Conservation (phyloP, 805 yeast species). For the Yarrowia divulgata region DNA sequence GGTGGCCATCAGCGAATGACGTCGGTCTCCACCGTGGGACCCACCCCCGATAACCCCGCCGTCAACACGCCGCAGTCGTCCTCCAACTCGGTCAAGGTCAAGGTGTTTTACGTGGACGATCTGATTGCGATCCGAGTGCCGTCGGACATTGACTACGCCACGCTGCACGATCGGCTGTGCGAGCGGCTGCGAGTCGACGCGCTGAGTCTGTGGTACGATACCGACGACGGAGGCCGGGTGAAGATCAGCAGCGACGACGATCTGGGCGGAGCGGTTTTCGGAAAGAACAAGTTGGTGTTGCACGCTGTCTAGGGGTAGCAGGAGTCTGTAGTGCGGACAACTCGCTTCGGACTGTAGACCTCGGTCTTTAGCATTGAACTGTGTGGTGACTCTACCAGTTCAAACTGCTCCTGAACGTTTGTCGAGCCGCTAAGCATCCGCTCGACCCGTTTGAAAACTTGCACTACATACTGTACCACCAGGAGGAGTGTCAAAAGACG, state of each 20-base stretch:
- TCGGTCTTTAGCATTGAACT: not conserved
- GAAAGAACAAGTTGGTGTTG: slow-evolving; percentile 49
- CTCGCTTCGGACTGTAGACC: not conserved
- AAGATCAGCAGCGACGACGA: slow-evolving; percentile 47
- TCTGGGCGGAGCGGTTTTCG: slow-evolving; percentile 46
- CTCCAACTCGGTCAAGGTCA: slow-evolving; percentile 48
- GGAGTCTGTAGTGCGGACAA: too few relatives aligned
- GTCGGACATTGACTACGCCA: slow-evolving; percentile 46
- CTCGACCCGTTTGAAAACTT: slow-evolving; percentile 15
- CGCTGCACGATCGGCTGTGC: slow-evolving; percentile 48
- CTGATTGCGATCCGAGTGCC: slow-evolving; percentile 53
- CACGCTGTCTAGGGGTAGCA: slow-evolving; percentile 44
- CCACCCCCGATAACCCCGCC: slow-evolving; percentile 29
- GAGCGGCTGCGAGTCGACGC: slow-evolving; percentile 48
- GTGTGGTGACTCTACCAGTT: not conserved
- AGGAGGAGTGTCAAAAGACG: slow-evolving; percentile 25
- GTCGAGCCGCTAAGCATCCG: not conserved
- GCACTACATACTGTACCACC: not conserved
- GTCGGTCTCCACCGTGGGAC: slow-evolving; percentile 33
- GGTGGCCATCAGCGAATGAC: slow-evolving; percentile 24
- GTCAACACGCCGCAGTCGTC: slow-evolving; percentile 41
- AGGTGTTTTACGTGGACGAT: slow-evolving; percentile 52
- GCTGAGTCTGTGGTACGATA: slow-evolving; percentile 47
- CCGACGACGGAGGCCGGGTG: slow-evolving; percentile 43
- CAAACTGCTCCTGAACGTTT: not conserved